phyloP scores from a whole-genome alignment of 441 rosid species.

The Pelargonium cotyledonis region DNA sequence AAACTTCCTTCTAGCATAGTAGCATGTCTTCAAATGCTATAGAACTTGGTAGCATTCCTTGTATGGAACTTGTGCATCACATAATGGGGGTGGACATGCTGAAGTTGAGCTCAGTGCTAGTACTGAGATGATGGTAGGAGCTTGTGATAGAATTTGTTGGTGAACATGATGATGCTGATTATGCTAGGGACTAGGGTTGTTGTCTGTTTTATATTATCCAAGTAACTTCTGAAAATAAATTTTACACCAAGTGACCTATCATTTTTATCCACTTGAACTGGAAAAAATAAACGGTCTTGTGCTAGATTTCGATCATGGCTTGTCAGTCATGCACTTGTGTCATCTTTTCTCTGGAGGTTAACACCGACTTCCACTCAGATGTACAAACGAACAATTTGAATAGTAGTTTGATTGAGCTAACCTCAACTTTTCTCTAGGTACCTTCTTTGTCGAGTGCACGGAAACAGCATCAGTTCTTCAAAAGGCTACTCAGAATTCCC shows the following conservation, averaged over 20 bases:
- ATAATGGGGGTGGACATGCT: neutral
- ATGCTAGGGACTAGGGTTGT: neutral
- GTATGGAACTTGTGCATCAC: neutral
- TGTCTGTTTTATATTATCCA: neutral
- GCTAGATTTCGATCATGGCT: neutral
- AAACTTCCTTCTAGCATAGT: neutral
- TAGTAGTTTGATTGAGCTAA: conserved; percentile 15
- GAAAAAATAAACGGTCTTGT: neutral
- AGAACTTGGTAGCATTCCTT: neutral
- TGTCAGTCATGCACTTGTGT: neutral
- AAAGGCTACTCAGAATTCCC: conserved; percentile 86
- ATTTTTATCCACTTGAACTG: neutral
- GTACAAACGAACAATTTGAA: neutral
- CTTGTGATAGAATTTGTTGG: neutral
- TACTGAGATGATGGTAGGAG: neutral
- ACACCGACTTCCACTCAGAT: neutral
- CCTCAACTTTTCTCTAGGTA: conserved; percentile 45
- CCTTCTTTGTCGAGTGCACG: conserved; percentile 87
- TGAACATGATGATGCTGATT: neutral
- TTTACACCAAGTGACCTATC: neutral
- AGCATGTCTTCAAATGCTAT: neutral
- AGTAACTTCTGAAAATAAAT: neutral
- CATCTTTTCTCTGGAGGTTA: neutral
- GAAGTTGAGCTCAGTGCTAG: neutral
- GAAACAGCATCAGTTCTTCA: conserved; percentile 96